phyloP scores from a whole-genome alignment of 208 protist genomes.

The Angomonas ambiguus region DNA sequence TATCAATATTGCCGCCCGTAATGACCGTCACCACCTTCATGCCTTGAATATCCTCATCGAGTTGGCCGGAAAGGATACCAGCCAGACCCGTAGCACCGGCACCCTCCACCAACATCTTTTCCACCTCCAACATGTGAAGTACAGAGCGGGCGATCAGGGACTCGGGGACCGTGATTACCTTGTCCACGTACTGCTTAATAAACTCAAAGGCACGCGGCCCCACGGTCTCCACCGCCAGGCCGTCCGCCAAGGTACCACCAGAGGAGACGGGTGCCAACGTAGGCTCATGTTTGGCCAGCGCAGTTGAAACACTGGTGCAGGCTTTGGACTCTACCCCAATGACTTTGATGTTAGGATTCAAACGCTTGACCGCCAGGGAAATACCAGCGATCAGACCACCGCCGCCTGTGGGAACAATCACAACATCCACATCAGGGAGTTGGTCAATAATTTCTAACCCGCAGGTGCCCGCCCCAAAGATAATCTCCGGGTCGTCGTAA shows the following conservation, averaged over 20 bases:
- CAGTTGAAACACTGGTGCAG: constrained; percentile 45
- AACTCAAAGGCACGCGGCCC: constrained; percentile 72
- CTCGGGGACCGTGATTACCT: constrained; percentile 68
- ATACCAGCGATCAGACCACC: constrained; percentile 85
- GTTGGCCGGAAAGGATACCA: constrained; percentile 58
- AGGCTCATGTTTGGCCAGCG: constrained; percentile 53
- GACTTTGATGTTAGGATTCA: constrained; percentile 66
- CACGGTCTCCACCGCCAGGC: constrained; percentile 79
- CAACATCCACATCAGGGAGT: constrained; percentile 66
- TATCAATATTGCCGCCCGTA: constrained; percentile 92
- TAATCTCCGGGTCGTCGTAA: constrained; percentile 83
- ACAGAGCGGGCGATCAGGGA: constrained; percentile 79
- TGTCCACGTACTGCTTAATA: constrained; percentile 65
- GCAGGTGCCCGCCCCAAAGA: constrained; percentile 84
- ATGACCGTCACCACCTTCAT: constrained; percentile 81
- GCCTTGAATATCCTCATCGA: constrained; percentile 39
- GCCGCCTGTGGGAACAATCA: constrained; percentile 89
- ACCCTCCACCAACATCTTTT: constrained; percentile 90
- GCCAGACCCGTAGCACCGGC: constrained; percentile 70
- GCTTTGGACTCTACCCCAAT: constrained; percentile 83
- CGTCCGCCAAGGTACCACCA: constrained; percentile 86
- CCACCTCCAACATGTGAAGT: constrained; percentile 79
- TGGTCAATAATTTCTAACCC: constrained; percentile 89
- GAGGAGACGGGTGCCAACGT: constrained; percentile 38
- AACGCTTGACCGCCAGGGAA: constrained; percentile 78